Base-by-base conservation (phyloP, 73 alveolate species). In the Vitrella brassicaformis region DNA sequence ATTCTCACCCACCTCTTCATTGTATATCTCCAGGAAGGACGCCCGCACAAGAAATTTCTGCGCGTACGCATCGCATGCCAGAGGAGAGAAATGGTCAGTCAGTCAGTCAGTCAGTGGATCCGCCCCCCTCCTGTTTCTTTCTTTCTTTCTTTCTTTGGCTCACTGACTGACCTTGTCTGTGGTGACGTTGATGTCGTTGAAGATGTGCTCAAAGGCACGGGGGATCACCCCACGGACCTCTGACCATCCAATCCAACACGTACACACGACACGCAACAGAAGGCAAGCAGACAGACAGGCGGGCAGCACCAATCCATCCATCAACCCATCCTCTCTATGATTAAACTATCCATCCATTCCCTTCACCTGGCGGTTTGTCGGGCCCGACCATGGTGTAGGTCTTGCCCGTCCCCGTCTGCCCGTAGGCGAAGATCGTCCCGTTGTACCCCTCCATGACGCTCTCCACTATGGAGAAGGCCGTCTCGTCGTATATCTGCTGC, bases 361-460 rank as follows among this genome's bases (percentile, higher is more conserved):
- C n/a, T n/a, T n/a, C n/a, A n/a, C n/a, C n/a, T n/a, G n/a, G n/a
- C n/a, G n/a, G n/a, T 39, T 14, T 14, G 4, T 39, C 56, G n/a
- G 92, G 92, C 0, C 98, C 98, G 80, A 95, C 89, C 95, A 93
- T 93, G 32, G 97, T 89, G 79, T 88, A 90, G 25, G 98, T 93
- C 78, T 93, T 93, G 72, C 98, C 98, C 22, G 93, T 80, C 14
- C 98, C 98, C 22, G 98, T 93, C 80, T 93, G 90, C 0, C 98
- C 98, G 78, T 93, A 93, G 32, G 97, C 94, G 81, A 93, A 93
- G 30, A 93, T 80, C 0, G 98, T 90, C 46, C 96, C 94, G 76
- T 93, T 93, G 88, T 89, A 93, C 22, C 99, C 99, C 74, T 95
- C 97, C 81, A 94, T 74, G 84, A 91, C 92, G 74, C 95, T 92